Percentiles rank a stretch among this genome's conserved stretches.
Conservation (phyloP, 1,284 basidiomycete species). For the Spongispora temasekensis region DNA sequence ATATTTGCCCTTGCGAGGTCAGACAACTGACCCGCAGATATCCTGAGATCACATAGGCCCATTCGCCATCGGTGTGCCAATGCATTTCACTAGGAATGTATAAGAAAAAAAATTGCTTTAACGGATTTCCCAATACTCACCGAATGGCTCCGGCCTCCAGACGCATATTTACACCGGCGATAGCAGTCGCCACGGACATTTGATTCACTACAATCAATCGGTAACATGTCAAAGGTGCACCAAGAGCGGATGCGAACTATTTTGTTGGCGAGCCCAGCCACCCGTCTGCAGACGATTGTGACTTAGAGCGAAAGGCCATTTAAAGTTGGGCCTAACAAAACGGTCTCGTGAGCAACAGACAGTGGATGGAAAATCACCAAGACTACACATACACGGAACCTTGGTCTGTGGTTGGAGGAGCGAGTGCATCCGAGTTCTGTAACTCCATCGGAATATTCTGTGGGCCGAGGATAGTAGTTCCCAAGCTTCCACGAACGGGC, state of each 20-base stretch:
- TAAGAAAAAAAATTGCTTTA: not conserved
- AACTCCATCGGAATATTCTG: conserved; percentile 49
- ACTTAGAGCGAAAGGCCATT: conserved; percentile 62
- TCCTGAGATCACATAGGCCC: conserved; percentile 50
- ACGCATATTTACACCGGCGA: conserved; percentile 58
- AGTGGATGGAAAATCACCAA: not conserved
- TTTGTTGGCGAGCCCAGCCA: conserved; percentile 61
- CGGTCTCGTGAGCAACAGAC: not conserved
- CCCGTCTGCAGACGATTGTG: conserved; percentile 55
- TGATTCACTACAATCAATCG: conserved; percentile 34
- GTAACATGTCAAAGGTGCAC: not conserved
- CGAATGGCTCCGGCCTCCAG: conserved; percentile 55
- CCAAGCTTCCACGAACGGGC: conserved; percentile 41
- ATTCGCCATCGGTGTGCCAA: conserved; percentile 60
- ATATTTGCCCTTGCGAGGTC: conserved; percentile 49
- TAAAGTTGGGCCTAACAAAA: conserved; percentile 43
- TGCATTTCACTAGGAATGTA: conserved; percentile 50
- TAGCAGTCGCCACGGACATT: conserved; percentile 45
- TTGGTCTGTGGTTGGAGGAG: conserved; percentile 55
- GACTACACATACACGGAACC: conserved; percentile 36
- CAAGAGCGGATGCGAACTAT: conserved; percentile 37
- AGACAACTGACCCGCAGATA: conserved; percentile 49
- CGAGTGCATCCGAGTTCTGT: conserved; percentile 49
- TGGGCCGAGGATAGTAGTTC: conserved; percentile 48
- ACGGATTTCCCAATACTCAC: conserved; percentile 22